Evolutionary conservation across 108 stramenopile species (phyloP).

Genomic region (Stephanodiscus minutulus): DNA sequence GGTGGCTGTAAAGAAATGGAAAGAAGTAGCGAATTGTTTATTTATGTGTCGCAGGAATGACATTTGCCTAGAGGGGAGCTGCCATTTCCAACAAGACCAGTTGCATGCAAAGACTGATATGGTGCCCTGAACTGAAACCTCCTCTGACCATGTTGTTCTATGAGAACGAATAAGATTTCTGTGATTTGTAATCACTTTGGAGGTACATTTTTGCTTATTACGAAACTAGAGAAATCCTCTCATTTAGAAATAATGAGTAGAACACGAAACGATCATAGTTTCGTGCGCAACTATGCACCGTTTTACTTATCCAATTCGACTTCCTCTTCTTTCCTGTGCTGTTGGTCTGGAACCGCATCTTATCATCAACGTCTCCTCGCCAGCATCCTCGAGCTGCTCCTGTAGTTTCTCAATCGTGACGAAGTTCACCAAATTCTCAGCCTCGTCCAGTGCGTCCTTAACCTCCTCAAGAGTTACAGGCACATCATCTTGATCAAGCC

Average conservation of each 20-base stretch:
- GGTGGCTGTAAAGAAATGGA: background rate
- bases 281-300: too few species aligned
- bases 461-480: conserved; percentile 41
- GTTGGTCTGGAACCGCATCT: conserved; percentile 27
- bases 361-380: conserved; percentile 33
- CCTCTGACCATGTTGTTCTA: too few species aligned
- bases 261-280: background rate
- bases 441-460: conserved; percentile 63
- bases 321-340: conserved; percentile 14
- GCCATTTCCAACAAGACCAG: too few species aligned
- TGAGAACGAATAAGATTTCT: too few species aligned
- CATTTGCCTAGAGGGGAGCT: too few species aligned
- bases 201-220: background rate
- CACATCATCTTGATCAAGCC: conserved; percentile 25
- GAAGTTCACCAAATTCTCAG: conserved; percentile 51
- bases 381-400: conserved; percentile 56
- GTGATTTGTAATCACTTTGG: background rate
- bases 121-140: too few species aligned
- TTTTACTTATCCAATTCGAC: conserved; percentile 8
- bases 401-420: conserved; percentile 57
- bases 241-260: too few species aligned
- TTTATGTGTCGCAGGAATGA: background rate
- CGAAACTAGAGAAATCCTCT: too few species aligned
- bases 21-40: background rate
- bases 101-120: too few species aligned